Evolutionary conservation across 306 rosid species (phyloP).

Genomic region (Quercus parvula): DNA sequence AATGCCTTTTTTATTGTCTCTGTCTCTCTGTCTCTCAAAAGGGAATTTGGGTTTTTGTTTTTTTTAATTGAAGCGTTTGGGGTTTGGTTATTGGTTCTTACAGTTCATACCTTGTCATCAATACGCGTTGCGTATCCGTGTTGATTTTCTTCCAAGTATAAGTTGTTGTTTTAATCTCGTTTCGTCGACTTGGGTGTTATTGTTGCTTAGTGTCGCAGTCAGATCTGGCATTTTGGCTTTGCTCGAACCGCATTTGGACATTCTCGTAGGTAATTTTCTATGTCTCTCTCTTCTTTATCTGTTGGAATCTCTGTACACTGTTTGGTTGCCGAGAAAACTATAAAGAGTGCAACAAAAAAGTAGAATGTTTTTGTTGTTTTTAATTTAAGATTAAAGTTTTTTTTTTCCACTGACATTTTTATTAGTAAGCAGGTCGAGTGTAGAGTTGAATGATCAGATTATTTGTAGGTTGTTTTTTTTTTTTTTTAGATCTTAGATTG

Average conservation of each 20-base stretch:
- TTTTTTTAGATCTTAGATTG: conserved; percentile 23
- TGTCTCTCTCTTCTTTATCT: conserved; percentile 27
- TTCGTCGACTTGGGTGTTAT: conserved; percentile 12
- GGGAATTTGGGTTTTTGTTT: background rate
- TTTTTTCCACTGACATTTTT: background rate
- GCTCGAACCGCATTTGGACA: conserved; percentile 36
- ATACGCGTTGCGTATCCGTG: conserved; percentile 62
- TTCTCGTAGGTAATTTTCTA: conserved; percentile 52
- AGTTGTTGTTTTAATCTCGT: conserved; percentile 2
- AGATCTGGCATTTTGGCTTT: conserved; percentile 57
- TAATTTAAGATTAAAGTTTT: background rate
- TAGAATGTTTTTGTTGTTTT: background rate
- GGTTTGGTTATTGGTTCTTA: conserved; percentile 52
- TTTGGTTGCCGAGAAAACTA: conserved; percentile 29
- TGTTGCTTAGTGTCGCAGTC: conserved; percentile 47
- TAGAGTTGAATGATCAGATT: background rate
- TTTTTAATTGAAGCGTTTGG: conserved; percentile 34
- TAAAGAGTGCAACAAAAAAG: background rate
- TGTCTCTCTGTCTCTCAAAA: conserved; percentile 21
- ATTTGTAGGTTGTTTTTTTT: background rate
- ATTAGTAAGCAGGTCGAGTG: background rate
- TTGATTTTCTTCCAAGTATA: conserved; percentile 30
- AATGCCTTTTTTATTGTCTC: conserved; percentile 9
- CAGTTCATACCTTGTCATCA: conserved; percentile 81
- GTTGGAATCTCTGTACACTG: conserved; percentile 42